A percentile compares a stretch with the other conserved stretches of the same genome.
These are phyloP conservation scores for Backusella morwellensis DNA, from an alignment of 192 early-diverging fungal species.

Conservation along the genomic window DNA sequence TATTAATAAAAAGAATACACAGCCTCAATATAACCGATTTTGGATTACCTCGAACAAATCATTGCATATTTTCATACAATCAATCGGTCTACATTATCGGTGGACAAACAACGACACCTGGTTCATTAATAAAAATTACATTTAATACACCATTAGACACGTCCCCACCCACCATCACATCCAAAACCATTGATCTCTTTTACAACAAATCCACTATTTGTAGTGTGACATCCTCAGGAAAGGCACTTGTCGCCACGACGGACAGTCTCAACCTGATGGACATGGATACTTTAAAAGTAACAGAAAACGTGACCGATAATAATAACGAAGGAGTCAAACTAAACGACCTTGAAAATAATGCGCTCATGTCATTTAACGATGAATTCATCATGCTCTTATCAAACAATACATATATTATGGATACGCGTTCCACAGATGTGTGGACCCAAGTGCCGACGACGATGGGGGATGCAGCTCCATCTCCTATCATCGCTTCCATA, in stretches of 20 bases:
- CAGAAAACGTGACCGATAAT: background rate
- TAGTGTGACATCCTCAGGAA: background rate
- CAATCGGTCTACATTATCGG: conserved; percentile 4
- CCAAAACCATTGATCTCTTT: background rate
- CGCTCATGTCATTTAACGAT: background rate
- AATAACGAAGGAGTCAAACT: background rate
- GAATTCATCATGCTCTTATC: background rate
- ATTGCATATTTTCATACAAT: background rate
- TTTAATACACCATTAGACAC: background rate
- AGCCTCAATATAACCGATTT: background rate
- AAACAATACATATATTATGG: background rate
- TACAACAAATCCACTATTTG: background rate
- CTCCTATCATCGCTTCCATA: background rate
- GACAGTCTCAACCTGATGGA: background rate
- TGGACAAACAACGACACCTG: background rate
- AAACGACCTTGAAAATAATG: background rate
- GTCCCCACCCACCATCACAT: background rate
- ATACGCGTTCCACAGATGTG: background rate
- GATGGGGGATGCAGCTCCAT: background rate
- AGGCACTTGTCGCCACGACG: background rate
- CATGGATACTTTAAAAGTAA: background rate
- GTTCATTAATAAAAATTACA: background rate
- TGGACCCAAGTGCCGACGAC: background rate
- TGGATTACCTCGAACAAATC: conserved; percentile 1
- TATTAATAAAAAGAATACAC: background rate